Base-by-base conservation (phyloP, 2,329 filamentous ascomycete genomes). In the Cladophialophora yegresii region DNA sequence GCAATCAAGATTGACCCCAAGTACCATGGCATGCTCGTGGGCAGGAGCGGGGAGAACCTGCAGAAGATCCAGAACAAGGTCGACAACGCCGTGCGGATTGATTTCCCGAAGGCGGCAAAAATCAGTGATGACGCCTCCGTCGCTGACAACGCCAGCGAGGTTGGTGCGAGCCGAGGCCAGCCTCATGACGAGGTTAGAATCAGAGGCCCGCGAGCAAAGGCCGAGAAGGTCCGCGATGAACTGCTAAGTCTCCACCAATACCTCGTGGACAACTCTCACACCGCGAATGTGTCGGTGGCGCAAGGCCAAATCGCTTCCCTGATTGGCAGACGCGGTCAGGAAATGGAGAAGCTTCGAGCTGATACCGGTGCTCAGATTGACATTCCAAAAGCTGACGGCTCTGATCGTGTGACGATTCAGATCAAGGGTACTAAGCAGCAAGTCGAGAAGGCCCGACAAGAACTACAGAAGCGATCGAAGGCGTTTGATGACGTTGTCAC, bases 11-110 rank as follows among this genome's bases (percentile, higher is more conserved):
- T 99, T 71, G 91, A 96, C 63, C 89, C 93, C 61, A 92, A 96
- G 79, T 98, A 90, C 78, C 95, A 99, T 79, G 87, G 92, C 65
- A 93, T 97, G 75, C 83, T 99, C 61, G 99, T 99, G 72, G 95
- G 95, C 55, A 85, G 91, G 22, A 89, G 91, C 72, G 95, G 95
- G 65, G 86, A 83, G 73, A 91, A 96, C 75, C 93, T 99, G 74
- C 95, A 95, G 79, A 89, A 91, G 70, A 85, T 99, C 26, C 93
- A 99, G 78, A 91, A 89, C 62, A 89, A 93, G 54, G 97, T 99
- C 82, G 89, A 90, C 74, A 70, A 70, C 30, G 26, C 57, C 20
- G 95, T 99, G 49, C 88, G 93, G 68, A 95, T 99, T 72, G 93
- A 97, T 80, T 99, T 99, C 82, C 95, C 95, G 47, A 91, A 92